Base-by-base conservation (phyloP, 345 rosid genomes). In the Ailanthus altissimus region DNA sequence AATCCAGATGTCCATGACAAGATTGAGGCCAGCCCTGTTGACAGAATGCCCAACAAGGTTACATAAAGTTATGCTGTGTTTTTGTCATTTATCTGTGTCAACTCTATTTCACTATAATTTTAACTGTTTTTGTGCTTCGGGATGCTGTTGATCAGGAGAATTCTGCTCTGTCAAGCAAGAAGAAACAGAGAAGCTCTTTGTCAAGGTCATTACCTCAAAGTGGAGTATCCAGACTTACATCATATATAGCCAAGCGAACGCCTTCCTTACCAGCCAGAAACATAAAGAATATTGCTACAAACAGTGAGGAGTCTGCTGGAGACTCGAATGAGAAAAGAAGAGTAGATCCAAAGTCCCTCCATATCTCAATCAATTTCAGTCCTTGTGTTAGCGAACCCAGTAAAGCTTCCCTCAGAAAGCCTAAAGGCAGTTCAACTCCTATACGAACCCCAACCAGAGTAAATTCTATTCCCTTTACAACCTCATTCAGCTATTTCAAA, bases 371-470 rank as follows among this genome's bases (percentile, higher is more conserved):
- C 62, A 85, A 83, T 82, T 84, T 90, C 79, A 73, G 81, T 54
- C 81, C 88, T 42, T 6, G 25, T 43, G 73, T 65, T 14, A 67
- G 81, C 71, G 81, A 82, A 77, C 75, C 82, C 59, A 79, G 59
- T 53, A 86, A 85, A 86, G 47, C 81, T 79, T 84, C 84, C 56
- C 62, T 59, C 47, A 84, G 70, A 83, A 74, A 75, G 77, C 54
- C 87, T 46, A 82, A 75, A 82, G 84, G 84, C 59, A 75, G 63
- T 80, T 80, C 83, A 23, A 58, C 67, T 71, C 47, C 80, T 59
- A 79, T 72, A 57, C 80, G 73, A 76, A 81, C 83, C 81, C 82
- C 89, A 75, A 78, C 80, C 77, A 86, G 43, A 85, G 98, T 91
- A 89, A 53, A 74, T 63, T 76, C 26, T 46, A 32, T 51, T 51